These are phyloP conservation scores for Saxophila tyrrhenica DNA, from an alignment of 495 filamentous ascomycete species.

Conservation along the genomic window DNA sequence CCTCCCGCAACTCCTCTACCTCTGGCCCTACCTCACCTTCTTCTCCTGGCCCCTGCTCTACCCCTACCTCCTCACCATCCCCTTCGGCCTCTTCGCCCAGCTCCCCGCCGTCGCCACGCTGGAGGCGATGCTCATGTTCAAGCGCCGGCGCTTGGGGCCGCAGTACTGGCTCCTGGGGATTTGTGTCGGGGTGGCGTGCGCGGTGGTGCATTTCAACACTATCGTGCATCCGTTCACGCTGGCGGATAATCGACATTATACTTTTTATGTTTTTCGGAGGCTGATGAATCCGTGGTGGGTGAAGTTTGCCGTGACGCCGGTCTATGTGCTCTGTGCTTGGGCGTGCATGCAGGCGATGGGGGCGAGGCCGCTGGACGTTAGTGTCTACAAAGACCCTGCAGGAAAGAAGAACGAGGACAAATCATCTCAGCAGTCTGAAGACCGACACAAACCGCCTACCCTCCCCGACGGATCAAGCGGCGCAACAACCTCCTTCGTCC, in stretches of 20 bases:
- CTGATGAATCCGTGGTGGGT: conserved; percentile 54
- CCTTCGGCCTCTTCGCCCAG: conserved; percentile 10
- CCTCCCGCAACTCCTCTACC: conserved; percentile 85
- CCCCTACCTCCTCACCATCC: conserved; percentile 32
- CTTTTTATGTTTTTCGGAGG: conserved; percentile 90
- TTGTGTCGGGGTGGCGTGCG: conserved; percentile 39
- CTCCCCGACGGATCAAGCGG: conserved; percentile 8
- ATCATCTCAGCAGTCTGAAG: not conserved
- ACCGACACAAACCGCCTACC: not conserved
- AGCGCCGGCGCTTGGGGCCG: conserved; percentile 29
- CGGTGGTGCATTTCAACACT: conserved; percentile 69
- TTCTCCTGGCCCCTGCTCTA: conserved; percentile 74
- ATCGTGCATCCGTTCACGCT: conserved; percentile 92
- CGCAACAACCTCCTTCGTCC: conserved; percentile 39
- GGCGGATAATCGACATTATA: conserved; percentile 92
- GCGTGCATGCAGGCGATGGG: conserved; percentile 46
- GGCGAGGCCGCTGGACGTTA: not conserved
- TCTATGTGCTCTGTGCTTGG: conserved; percentile 55
- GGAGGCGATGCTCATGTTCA: conserved; percentile 29
- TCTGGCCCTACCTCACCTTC: conserved; percentile 79
- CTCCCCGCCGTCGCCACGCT: conserved; percentile 8
- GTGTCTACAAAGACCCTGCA: not conserved
- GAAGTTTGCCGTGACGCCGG: conserved; percentile 54
- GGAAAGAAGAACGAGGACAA: not conserved
- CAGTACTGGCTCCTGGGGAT: conserved; percentile 27